Conservation (phyloP, 352 stramenopile genomes). For the Pelagophyceae sp. region DNA sequence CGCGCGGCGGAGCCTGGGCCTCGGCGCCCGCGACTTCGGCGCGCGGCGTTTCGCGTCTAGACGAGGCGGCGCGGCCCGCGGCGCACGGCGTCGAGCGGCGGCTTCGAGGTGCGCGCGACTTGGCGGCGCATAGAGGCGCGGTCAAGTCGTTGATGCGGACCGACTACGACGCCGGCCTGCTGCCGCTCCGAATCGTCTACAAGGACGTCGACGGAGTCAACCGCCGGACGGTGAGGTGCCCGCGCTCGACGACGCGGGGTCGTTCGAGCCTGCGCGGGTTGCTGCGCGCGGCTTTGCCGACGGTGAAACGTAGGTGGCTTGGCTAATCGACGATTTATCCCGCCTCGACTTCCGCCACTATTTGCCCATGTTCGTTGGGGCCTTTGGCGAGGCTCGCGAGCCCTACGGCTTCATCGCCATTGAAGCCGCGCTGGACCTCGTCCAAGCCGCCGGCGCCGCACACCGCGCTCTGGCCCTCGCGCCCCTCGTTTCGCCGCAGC, state of each 20-base stretch:
- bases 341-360: neutral
- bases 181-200: neutral
- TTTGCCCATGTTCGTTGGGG: neutral
- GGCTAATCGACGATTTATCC: neutral
- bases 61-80: no score
- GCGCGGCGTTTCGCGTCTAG: no score
- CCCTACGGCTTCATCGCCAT: neutral
- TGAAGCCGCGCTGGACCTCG: neutral
- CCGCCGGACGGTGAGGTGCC: neutral
- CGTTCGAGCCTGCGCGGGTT: no score
- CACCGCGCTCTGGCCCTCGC: neutral
- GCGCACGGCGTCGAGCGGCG: neutral
- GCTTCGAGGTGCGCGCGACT: neutral
- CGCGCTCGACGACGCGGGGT: no score
- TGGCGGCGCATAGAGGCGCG: neutral
- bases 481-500: neutral
- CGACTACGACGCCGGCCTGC: neutral
- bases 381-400: neutral
- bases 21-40: no score
- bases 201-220: neutral
- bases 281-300: no score
- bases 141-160: neutral
- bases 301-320: no score
- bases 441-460: neutral
- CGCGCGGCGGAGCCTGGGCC: neutral